A percentile compares a stretch with the other conserved stretches of the same genome.
phyloP scores from a whole-genome alignment of 768 basidiomycete species.

The Lactarius akahatsu region DNA sequence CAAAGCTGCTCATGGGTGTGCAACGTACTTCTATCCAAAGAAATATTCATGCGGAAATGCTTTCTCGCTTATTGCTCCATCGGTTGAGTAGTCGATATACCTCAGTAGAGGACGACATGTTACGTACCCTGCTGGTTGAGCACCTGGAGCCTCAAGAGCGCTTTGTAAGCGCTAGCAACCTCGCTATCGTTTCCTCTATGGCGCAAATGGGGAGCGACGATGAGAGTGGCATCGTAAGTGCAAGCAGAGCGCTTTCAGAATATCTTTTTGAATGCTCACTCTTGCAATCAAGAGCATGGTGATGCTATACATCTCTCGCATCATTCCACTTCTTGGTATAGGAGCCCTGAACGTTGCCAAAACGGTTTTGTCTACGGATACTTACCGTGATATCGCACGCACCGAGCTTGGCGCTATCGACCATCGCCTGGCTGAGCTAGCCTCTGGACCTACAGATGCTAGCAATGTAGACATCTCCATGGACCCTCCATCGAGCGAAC shows the following conservation, averaged over 20 bases:
- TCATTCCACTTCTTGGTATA: constrained; percentile 35
- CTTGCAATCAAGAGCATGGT: constrained; percentile 30
- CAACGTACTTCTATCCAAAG: constrained; percentile 1
- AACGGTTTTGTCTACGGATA: constrained; percentile 8
- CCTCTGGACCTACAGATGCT: constrained; percentile 1
- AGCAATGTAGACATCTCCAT: background rate
- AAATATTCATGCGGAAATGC: constrained; percentile 19
- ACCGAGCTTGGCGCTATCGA: constrained; percentile 19
- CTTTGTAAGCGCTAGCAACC: constrained; percentile 15
- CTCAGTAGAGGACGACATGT: constrained; percentile 13
- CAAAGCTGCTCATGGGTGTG: constrained; percentile 24
- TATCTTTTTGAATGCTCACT: constrained; percentile 1
- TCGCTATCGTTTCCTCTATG: constrained; percentile 23
- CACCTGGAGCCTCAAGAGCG: constrained; percentile 3
- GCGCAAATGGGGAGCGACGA: constrained; percentile 15
- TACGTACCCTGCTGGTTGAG: constrained; percentile 14
- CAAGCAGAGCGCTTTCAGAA: background rate
- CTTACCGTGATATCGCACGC: constrained; percentile 12
- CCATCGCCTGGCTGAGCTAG: constrained; percentile 14
- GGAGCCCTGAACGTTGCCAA: constrained; percentile 32
- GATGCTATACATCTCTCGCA: constrained; percentile 36
- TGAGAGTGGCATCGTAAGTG: constrained; percentile 24
- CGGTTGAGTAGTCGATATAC: constrained; percentile 16
- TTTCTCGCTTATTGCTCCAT: constrained; percentile 24
- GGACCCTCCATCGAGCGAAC: background rate